A percentile compares a stretch with the other conserved stretches of the same genome.
phyloP scores from a whole-genome alignment of 1,139 yeast species.

The Debaryomyces psychrophilus region DNA sequence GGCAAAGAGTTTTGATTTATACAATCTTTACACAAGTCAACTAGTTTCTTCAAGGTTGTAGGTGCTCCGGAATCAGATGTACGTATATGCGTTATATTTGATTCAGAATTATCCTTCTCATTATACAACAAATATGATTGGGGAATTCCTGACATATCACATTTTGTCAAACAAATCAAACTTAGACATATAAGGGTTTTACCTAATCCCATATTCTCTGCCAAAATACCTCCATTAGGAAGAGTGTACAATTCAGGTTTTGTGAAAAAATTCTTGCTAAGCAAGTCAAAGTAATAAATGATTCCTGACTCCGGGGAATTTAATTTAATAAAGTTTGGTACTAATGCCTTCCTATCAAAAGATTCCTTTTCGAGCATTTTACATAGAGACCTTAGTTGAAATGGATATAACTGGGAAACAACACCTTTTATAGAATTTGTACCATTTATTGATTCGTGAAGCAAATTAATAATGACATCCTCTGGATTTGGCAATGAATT shows the following conservation, averaged over 20 bases:
- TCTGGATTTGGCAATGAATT: conserved; percentile 6
- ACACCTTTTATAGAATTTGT: conserved; percentile 47
- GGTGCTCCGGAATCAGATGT: conserved; percentile 16
- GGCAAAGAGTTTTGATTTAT: conserved; percentile 54
- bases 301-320: conserved; percentile 22
- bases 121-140: conserved; percentile 25
- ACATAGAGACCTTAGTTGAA: conserved; percentile 59
- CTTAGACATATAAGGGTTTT: conserved; percentile 70
- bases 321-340: conserved; percentile 48
- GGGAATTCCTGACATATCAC: conserved; percentile 54
- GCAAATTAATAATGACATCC: conserved; percentile 7
- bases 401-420: conserved; percentile 53
- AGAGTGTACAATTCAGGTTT: conserved; percentile 46
- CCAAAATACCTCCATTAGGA: conserved; percentile 69
- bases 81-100: conserved; percentile 8
- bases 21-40: conserved; percentile 44
- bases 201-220: conserved; percentile 80
- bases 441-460: neutral
- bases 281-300: conserved; percentile 39
- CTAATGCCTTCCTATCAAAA: conserved; percentile 29
- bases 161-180: conserved; percentile 57
- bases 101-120: conserved; percentile 15
- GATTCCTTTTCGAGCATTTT: conserved; percentile 62
- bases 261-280: conserved; percentile 26
- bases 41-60: conserved; percentile 23